Evolutionary conservation across 2,329 filamentous ascomycete species (phyloP).

Genomic region (Macrophomina tecta): DNA sequence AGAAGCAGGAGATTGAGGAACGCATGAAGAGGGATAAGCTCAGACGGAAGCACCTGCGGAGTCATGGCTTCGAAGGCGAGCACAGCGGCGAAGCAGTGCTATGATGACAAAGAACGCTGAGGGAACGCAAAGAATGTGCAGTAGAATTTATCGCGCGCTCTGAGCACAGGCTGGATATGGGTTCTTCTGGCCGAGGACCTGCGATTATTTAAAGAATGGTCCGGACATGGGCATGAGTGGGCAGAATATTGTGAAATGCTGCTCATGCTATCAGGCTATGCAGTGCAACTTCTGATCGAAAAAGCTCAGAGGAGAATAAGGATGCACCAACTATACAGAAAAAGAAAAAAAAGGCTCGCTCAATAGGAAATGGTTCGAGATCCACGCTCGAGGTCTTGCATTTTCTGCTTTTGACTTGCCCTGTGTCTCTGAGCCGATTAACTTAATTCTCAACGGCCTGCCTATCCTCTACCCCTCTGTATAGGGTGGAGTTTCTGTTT

Average conservation of each 20-base stretch:
- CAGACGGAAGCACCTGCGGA: constrained; percentile 18
- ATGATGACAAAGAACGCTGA: not conserved
- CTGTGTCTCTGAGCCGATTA: not conserved
- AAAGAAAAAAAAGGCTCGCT: not conserved
- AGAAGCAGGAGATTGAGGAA: constrained; percentile 71
- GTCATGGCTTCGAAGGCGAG: constrained; percentile 29
- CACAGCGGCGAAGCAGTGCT: constrained; percentile 26
- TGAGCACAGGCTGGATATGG: not conserved
- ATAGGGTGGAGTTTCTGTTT: no score
- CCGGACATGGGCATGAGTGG: constrained; percentile 10
- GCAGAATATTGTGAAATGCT: constrained; percentile 32
- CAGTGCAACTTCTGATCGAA: not conserved
- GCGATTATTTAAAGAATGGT: constrained; percentile 1
- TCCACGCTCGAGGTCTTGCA: not conserved
- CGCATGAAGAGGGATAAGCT: constrained; percentile 60
- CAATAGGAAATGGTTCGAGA: not conserved
- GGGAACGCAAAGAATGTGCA: not conserved
- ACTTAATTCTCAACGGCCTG: not conserved
- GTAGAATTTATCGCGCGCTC: constrained; percentile 4
- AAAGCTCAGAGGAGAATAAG: constrained; percentile 5
- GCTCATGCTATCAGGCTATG: constrained; percentile 18
- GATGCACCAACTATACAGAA: not conserved
- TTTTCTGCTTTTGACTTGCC: not conserved
- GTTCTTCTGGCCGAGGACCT: not conserved
- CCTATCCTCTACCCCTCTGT: no score